Percentiles rank a stretch among this genome's conserved stretches.
Evolutionary conservation across 441 rosid genomes (phyloP).

Genomic region (Arabidopsis lyrata): DNA sequence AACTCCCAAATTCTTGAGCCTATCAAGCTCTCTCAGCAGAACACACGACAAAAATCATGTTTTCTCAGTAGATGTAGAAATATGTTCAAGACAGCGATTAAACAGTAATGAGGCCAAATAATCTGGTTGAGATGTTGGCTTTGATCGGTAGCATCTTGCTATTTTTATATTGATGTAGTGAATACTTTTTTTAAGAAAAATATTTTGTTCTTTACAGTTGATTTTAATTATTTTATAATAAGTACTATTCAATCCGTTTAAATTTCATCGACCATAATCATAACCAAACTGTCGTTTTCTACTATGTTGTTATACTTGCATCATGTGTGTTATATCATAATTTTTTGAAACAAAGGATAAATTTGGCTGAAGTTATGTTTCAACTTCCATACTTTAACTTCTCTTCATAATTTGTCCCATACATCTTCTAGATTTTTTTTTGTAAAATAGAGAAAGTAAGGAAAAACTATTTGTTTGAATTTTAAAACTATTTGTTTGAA

Average conservation of each 20-base stretch:
- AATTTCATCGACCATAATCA: too few species aligned
- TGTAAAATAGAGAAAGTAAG: not conserved
- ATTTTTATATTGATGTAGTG: not conserved
- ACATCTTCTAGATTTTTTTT: not conserved
- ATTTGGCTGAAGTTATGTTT: not conserved
- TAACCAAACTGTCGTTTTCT: not conserved
- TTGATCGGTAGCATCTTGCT: not conserved
- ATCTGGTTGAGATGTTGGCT: not conserved
- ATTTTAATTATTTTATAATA: too few species aligned
- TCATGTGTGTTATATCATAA: not conserved
- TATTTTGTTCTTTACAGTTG: too few species aligned
- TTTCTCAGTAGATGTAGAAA: not conserved
- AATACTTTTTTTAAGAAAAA: too few species aligned
- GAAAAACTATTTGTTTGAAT: not conserved
- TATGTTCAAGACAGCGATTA: not conserved
- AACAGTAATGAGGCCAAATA: not conserved
- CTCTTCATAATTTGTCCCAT: not conserved
- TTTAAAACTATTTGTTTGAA: not conserved
- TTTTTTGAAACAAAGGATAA: not conserved
- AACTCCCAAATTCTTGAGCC: conserved; percentile 58
- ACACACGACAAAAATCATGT: not conserved
- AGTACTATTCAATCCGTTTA: too few species aligned
- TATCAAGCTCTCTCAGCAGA: conserved; percentile 21
- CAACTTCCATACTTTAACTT: not conserved
- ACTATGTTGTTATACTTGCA: not conserved